Percentiles rank a stretch among this genome's conserved stretches.
Evolutionary conservation across 2,329 filamentous ascomycete genomes (phyloP).

Genomic region (Hirsutella thompsonii): DNA sequence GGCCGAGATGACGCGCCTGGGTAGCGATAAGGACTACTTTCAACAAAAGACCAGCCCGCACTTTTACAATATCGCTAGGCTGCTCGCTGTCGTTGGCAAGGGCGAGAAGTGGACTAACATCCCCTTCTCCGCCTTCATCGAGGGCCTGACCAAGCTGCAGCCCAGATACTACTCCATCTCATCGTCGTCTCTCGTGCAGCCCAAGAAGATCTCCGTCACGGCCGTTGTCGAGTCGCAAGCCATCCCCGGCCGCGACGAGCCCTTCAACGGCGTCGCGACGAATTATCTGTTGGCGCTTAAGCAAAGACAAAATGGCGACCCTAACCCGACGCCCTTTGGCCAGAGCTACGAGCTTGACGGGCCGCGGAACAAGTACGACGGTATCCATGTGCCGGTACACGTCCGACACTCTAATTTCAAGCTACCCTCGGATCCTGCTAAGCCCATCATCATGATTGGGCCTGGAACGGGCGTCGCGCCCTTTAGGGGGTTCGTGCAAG

Average conservation of each 20-base stretch:
- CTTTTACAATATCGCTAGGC: slow-evolving; percentile 80
- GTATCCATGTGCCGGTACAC: slow-evolving; percentile 88
- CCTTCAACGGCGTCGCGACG: slow-evolving; percentile 86
- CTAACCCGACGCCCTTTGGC: slow-evolving; percentile 69
- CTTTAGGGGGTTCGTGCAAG: slow-evolving; percentile 90
- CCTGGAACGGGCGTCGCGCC: slow-evolving; percentile 94
- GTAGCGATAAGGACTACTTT: slow-evolving; percentile 92
- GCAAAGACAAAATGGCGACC: slow-evolving; percentile 88
- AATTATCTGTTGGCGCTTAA: slow-evolving; percentile 94
- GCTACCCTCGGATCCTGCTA: slow-evolving; percentile 84
- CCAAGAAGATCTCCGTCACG: slow-evolving; percentile 89
- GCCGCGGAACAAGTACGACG: slow-evolving; percentile 93
- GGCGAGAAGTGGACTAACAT: slow-evolving; percentile 69
- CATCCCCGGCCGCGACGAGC: slow-evolving; percentile 64
- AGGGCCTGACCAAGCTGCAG: slow-evolving; percentile 88
- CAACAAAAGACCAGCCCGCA: slow-evolving; percentile 69
- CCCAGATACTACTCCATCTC: slow-evolving; percentile 99
- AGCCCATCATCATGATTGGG: slow-evolving; percentile 91
- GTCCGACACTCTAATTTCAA: slow-evolving; percentile 99
- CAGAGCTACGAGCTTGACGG: slow-evolving; percentile 77
- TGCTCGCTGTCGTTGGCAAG: slow-evolving; percentile 60
- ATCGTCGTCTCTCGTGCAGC: slow-evolving; percentile 86
- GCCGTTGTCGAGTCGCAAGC: slow-evolving; percentile 80
- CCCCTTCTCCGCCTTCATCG: slow-evolving; percentile 89
- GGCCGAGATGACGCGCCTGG: slow-evolving; percentile 77